Conservation (phyloP, 306 rosid species). For the Vigna hirtella region DNA sequence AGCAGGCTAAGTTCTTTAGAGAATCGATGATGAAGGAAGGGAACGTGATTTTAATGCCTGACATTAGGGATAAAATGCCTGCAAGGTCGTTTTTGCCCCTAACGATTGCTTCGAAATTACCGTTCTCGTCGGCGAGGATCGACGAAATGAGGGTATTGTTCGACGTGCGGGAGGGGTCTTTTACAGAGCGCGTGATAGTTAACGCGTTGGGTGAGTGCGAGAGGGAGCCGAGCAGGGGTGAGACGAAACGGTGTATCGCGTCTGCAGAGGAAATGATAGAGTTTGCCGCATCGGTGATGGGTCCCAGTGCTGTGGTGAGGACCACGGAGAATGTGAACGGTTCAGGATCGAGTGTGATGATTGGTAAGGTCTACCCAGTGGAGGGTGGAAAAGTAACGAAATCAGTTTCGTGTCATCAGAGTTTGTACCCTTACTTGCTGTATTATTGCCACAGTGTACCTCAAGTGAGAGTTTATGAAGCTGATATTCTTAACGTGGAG, state of each 20-base stretch:
- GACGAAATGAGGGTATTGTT: constrained; percentile 51
- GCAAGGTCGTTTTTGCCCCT: constrained; percentile 78
- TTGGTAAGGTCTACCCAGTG: constrained; percentile 60
- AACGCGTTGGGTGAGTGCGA: constrained; percentile 70
- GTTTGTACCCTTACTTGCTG: constrained; percentile 80
- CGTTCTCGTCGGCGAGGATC: constrained; percentile 54
- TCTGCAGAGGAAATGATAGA: constrained; percentile 82
- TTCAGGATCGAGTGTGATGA: constrained; percentile 58
- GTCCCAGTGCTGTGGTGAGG: constrained; percentile 51
- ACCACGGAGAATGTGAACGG: constrained; percentile 63
- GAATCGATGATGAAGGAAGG: constrained; percentile 69
- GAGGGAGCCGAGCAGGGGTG: constrained; percentile 65
- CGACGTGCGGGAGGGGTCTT: constrained; percentile 55
- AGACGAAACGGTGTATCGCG: constrained; percentile 79
- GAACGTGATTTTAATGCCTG: constrained; percentile 72
- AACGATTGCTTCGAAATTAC: constrained; percentile 56
- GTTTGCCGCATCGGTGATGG: constrained; percentile 65
- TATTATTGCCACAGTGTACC: constrained; percentile 95
- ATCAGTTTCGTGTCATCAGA: constrained; percentile 90
- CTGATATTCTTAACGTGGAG: constrained; percentile 60
- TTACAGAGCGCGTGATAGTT: constrained; percentile 53
- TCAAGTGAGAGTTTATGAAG: constrained; percentile 73
- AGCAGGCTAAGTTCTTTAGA: constrained; percentile 79
- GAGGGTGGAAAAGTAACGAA: constrained; percentile 72
- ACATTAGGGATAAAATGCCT: constrained; percentile 77